phyloP scores from a whole-genome alignment of 352 stramenopile genomes.

The Phytophthora pseudosyringae region DNA sequence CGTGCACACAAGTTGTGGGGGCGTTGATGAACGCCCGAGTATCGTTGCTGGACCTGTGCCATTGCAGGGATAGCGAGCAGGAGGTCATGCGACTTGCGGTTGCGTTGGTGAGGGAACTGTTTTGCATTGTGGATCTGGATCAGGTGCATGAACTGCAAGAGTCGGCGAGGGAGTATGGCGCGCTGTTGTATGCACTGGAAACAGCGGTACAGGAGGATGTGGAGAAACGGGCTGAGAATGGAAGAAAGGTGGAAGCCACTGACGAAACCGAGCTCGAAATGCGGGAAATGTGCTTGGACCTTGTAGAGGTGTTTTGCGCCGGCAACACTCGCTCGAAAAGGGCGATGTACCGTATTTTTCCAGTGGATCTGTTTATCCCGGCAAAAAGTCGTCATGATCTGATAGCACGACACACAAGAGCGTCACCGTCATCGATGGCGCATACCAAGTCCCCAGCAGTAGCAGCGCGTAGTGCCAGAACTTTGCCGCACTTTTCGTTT shows the following conservation, averaged over 20 bases:
- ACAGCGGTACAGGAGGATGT: constrained; percentile 45
- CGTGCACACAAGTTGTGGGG: constrained; percentile 63
- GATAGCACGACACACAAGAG: constrained; percentile 65
- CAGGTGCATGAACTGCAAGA: constrained; percentile 85
- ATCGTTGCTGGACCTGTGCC: constrained; percentile 70
- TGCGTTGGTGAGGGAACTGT: constrained; percentile 80
- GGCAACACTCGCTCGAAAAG: constrained; percentile 83
- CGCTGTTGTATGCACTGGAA: constrained; percentile 72
- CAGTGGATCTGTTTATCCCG: constrained; percentile 82
- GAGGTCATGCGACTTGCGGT: constrained; percentile 62
- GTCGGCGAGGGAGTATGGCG: constrained; percentile 76
- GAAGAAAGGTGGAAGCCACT: neutral
- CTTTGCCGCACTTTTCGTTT: constrained; percentile 72
- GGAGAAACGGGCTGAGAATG: constrained; percentile 28
- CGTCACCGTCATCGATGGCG: constrained; percentile 42
- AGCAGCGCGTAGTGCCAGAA: constrained; percentile 47
- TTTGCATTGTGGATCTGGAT: constrained; percentile 71
- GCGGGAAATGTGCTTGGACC: constrained; percentile 62
- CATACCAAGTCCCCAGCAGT: constrained; percentile 10
- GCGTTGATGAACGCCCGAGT: constrained; percentile 76
- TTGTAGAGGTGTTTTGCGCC: constrained; percentile 86
- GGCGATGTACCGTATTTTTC: constrained; percentile 80
- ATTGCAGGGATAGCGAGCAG: constrained; percentile 41
- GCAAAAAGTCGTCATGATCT: constrained; percentile 57
- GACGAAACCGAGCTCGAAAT: constrained; percentile 26